These are phyloP conservation scores for Xylariaceae sp. DNA, from an alignment of 2,329 filamentous ascomycete species.

Conservation along the genomic window DNA sequence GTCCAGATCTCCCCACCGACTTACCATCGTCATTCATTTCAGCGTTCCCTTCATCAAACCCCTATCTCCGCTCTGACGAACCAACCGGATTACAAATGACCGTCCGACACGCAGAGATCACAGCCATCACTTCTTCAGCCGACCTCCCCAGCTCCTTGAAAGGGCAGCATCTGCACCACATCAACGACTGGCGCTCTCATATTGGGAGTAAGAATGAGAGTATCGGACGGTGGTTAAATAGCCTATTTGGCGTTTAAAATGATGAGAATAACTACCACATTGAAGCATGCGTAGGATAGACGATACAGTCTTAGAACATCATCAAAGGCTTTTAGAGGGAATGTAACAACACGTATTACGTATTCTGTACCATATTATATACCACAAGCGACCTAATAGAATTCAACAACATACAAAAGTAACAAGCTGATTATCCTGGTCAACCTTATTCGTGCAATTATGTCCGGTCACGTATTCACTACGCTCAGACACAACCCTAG, in stretches of 20 bases:
- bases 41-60: slow-evolving; percentile 25
- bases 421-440: too few species aligned
- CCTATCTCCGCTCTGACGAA: not conserved
- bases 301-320: not conserved
- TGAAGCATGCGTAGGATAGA: not conserved
- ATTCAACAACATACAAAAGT: too few species aligned
- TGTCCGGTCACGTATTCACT: too few species aligned
- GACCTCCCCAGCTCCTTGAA: slow-evolving; percentile 11
- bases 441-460: too few species aligned
- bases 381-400: not conserved
- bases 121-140: slow-evolving; percentile 11
- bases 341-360: not conserved
- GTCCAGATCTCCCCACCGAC: slow-evolving; percentile 41
- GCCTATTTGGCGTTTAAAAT: slow-evolving; percentile 20
- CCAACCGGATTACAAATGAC: slow-evolving; percentile 28
- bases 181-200: slow-evolving; percentile 27
- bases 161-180: slow-evolving; percentile 22
- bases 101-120: slow-evolving; percentile 40
- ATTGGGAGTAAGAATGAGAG: slow-evolving; percentile 12
- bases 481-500: too few species aligned
- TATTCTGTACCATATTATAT: not conserved
- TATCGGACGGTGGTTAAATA: slow-evolving; percentile 30
- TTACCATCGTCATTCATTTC: slow-evolving; percentile 42
- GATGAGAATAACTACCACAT: not conserved
- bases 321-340: not conserved